Conservation (phyloP, 108 stramenopile genomes). For the Nannochloropsis salina region DNA sequence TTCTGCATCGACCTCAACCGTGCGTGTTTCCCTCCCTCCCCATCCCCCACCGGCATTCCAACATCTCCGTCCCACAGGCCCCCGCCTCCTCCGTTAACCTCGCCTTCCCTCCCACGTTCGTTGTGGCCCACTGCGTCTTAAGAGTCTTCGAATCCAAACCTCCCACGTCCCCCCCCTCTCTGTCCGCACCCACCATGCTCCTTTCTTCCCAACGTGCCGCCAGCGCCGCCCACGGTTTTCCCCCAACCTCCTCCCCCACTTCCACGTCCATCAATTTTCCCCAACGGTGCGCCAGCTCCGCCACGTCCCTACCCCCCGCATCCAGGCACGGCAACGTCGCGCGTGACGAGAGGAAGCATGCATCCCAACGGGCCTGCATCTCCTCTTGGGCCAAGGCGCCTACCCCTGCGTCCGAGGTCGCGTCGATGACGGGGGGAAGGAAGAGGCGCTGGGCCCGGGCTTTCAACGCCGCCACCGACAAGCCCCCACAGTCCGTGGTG, state of each 20-base stretch:
- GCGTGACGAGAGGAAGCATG: not conserved
- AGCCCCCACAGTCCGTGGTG: not conserved
- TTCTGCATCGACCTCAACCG: not conserved
- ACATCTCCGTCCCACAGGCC: not conserved
- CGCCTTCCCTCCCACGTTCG: not conserved
- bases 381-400: not conserved
- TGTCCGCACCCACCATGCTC: not conserved
- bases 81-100: not conserved
- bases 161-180: not conserved
- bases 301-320: not conserved
- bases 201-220: not conserved
- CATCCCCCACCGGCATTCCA: not conserved
- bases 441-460: not conserved
- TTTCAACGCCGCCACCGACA: not conserved
- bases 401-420: not conserved
- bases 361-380: not conserved
- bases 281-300: not conserved
- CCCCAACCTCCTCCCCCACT: not conserved
- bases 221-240: not conserved
- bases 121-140: not conserved
- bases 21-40: not conserved
- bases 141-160: not conserved
- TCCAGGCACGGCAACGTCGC: not conserved
- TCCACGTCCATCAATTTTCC: not conserved
- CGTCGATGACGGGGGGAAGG: not conserved